Evolutionary conservation across 306 rosid genomes (phyloP).

Genomic region (Purshia tridentata): DNA sequence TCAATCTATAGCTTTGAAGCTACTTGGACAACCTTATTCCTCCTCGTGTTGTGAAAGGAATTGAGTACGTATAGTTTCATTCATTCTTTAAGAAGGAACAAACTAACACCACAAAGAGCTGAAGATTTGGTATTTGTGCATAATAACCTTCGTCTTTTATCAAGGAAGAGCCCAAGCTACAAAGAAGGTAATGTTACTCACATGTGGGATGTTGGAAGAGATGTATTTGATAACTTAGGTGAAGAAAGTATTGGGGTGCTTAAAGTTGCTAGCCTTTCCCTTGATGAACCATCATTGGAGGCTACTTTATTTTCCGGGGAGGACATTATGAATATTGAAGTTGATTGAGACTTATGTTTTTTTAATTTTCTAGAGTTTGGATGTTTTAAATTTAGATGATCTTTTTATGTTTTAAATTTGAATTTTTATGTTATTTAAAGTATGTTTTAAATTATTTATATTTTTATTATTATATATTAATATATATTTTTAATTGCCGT

Average conservation of each 20-base stretch:
- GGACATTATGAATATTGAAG: too few relatives aligned
- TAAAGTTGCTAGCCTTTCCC: neutral
- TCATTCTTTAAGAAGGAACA: neutral
- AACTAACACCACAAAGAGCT: neutral
- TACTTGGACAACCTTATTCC: neutral
- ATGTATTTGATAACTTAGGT: neutral
- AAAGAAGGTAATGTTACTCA: neutral
- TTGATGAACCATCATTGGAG: neutral
- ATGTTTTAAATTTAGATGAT: too few relatives aligned
- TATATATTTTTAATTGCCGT: too few relatives aligned
- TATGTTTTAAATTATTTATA: too few relatives aligned
- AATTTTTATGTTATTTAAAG: too few relatives aligned
- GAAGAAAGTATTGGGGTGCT: neutral
- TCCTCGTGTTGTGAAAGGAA: neutral
- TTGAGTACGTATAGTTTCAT: neutral
- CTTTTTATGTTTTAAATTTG: too few relatives aligned
- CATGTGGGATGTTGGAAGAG: neutral
- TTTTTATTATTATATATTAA: too few relatives aligned
- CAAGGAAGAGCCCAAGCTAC: neutral
- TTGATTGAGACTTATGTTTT: too few relatives aligned
- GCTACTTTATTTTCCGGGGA: neutral
- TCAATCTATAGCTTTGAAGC: neutral
- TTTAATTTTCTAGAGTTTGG: too few relatives aligned
- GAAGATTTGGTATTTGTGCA: neutral
- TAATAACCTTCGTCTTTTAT: neutral